These are phyloP conservation scores for Isabelozyma heimii DNA, from an alignment of 805 yeast genomes.

Conservation along the genomic window DNA sequence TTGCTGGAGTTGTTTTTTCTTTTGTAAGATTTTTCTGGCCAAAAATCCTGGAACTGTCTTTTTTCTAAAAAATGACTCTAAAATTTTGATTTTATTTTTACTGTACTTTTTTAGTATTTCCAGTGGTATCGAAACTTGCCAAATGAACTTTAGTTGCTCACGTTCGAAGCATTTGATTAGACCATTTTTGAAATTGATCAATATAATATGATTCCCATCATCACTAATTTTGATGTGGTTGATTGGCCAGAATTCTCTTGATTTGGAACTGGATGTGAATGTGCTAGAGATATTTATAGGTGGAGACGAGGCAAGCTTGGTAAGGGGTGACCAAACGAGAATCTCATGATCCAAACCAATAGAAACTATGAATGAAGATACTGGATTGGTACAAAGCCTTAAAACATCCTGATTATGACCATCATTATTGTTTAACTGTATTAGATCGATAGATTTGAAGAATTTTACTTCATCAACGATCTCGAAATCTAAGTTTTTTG, in stretches of 20 bases:
- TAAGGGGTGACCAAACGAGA: conserved; percentile 70
- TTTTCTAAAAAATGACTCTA: conserved; percentile 61
- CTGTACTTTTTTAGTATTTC: conserved; percentile 17
- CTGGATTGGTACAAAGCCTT: conserved; percentile 53
- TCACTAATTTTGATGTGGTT: conserved; percentile 55
- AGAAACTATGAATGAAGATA: conserved; percentile 63
- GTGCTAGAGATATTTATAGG: conserved; percentile 36
- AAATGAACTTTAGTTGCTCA: conserved; percentile 49
- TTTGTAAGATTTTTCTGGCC: conserved; percentile 29
- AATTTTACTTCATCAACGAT: conserved; percentile 15
- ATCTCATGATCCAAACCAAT: conserved; percentile 74
- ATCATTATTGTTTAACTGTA: conserved; percentile 8
- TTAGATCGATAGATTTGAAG: conserved; percentile 31
- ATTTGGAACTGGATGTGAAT: conserved; percentile 39
- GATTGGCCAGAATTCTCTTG: conserved; percentile 60
- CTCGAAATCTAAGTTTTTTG: conserved; percentile 6
- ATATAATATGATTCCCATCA: conserved; percentile 56
- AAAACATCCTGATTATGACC: conserved; percentile 67
- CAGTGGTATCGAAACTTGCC: conserved; percentile 47
- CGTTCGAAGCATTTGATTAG: conserved; percentile 62
- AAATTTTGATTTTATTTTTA: conserved; percentile 30
- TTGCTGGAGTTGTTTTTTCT: conserved; percentile 11
- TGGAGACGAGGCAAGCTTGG: conserved; percentile 11
- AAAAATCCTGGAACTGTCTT: conserved; percentile 49
- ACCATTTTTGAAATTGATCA: conserved; percentile 50